Percentiles rank a stretch among this genome's conserved stretches.
Evolutionary conservation across 331 rosid species (phyloP).

Genomic region (Dryas integrifolia): DNA sequence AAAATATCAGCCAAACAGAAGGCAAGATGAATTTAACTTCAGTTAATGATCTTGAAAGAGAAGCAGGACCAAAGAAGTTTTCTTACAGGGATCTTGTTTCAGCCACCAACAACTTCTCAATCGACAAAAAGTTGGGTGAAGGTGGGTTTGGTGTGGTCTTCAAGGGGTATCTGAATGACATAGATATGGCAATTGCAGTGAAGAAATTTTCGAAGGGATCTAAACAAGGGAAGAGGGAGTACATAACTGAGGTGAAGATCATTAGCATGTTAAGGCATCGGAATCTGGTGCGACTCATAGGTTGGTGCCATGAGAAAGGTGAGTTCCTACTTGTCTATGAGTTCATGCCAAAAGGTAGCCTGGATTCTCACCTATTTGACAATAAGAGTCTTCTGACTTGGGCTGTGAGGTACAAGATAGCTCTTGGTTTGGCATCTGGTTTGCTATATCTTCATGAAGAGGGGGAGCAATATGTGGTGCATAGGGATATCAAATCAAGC

Average conservation of each 20-base stretch:
- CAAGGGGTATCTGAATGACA: constrained; percentile 29
- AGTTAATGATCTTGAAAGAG: constrained; percentile 37
- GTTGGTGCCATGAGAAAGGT: constrained; percentile 39
- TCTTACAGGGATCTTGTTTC: neutral
- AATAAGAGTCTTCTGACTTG: constrained; percentile 14
- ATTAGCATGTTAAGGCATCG: constrained; percentile 41
- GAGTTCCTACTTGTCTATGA: constrained; percentile 39
- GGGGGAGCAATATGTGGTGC: constrained; percentile 38
- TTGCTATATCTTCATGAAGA: constrained; percentile 44
- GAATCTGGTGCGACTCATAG: constrained; percentile 41
- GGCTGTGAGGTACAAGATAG: constrained; percentile 36
- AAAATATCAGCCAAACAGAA: neutral
- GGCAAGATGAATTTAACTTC: constrained; percentile 20
- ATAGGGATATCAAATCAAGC: constrained; percentile 44
- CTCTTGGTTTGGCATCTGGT: constrained; percentile 35
- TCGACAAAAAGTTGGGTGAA: constrained; percentile 31
- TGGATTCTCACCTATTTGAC: constrained; percentile 35
- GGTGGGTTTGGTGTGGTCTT: constrained; percentile 46
- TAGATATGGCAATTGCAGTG: constrained; percentile 33
- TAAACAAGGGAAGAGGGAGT: constrained; percentile 38
- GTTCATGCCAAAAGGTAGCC: constrained; percentile 46
- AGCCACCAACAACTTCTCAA: constrained; percentile 36
- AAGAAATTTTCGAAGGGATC: constrained; percentile 39
- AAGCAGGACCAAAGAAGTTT: constrained; percentile 32
- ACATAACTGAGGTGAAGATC: constrained; percentile 32